phyloP scores from a whole-genome alignment of 192 early-diverging fungal species.

The Coemansia sp. region DNA sequence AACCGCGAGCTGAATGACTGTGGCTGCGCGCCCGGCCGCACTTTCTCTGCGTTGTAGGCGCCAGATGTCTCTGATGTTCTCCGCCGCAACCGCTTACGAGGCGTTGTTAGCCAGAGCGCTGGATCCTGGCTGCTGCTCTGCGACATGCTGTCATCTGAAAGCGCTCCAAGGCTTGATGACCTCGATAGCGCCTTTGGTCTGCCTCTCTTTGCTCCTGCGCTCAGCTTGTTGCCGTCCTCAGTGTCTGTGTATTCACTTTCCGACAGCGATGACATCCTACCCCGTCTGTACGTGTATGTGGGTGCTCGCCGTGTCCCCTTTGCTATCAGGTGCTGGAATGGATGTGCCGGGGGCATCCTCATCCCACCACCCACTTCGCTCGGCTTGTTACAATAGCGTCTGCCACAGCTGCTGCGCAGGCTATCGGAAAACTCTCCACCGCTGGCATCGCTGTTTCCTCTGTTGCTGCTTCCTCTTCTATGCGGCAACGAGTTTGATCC shows the following conservation, averaged over 20 bases:
- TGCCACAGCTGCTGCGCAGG: background rate
- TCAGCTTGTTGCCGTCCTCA: background rate
- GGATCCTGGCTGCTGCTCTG: slow-evolving; percentile 29
- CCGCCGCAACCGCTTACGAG: slow-evolving; percentile 38
- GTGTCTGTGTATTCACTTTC: slow-evolving; percentile 9
- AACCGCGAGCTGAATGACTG: slow-evolving; percentile 40
- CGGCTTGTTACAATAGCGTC: background rate
- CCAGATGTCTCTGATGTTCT: background rate
- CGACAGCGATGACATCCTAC: slow-evolving; percentile 8
- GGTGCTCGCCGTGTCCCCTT: slow-evolving; percentile 13
- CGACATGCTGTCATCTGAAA: slow-evolving; percentile 30
- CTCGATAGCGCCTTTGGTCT: background rate
- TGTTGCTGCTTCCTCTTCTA: background rate
- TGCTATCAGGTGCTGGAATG: slow-evolving; percentile 22
- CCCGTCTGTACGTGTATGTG: slow-evolving; percentile 49
- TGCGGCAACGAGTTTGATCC: background rate
- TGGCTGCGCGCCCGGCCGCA: slow-evolving; percentile 11
- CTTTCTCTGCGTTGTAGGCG: background rate
- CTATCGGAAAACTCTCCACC: background rate
- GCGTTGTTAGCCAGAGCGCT: slow-evolving; percentile 49
- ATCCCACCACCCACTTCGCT: background rate
- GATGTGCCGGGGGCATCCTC: slow-evolving; percentile 31
- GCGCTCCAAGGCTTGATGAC: slow-evolving; percentile 32
- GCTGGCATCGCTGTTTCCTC: background rate
- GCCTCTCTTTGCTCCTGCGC: background rate